A percentile compares a stretch with the other conserved stretches of the same genome.
Evolutionary conservation across 2,329 filamentous ascomycete genomes (phyloP).

Genomic region (Furcasterigmium sp.): DNA sequence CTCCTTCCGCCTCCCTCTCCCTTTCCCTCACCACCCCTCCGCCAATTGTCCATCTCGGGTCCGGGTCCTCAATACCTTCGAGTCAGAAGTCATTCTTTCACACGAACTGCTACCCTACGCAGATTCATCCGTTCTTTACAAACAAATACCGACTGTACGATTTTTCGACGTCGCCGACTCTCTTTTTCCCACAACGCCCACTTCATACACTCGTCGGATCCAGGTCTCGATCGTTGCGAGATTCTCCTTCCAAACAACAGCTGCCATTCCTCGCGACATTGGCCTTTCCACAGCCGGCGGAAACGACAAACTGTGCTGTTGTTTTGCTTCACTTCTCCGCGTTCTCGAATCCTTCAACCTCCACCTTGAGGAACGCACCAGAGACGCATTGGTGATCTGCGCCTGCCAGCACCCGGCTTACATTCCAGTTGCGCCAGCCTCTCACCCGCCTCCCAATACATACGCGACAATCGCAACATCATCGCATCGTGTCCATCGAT

Average conservation of each 20-base stretch:
- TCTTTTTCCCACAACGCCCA: no score
- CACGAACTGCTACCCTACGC: conserved; percentile 3
- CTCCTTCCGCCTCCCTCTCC: not conserved
- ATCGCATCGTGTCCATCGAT: no score
- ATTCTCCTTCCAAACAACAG: not conserved
- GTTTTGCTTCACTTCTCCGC: not conserved
- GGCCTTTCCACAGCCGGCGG: not conserved
- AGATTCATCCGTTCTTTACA: conserved; percentile 14
- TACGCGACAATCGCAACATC: no score
- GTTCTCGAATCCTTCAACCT: not conserved
- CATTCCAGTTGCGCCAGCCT: not conserved
- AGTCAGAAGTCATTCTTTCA: conserved; percentile 1
- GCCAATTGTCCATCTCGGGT: conserved; percentile 3
- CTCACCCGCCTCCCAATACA: not conserved
- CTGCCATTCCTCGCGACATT: not conserved
- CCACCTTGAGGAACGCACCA: not conserved
- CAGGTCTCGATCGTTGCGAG: no score
- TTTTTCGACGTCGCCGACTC: not conserved
- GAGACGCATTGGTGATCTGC: not conserved
- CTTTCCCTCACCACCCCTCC: conserved; percentile 1
- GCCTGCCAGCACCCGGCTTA: not conserved
- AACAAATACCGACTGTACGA: not conserved
- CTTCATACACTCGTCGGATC: no score
- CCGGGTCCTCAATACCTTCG: conserved; percentile 2
- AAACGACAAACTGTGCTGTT: not conserved